Evolutionary conservation across 2,329 filamentous ascomycete species (phyloP).

Genomic region (Aspergillus sp.): DNA sequence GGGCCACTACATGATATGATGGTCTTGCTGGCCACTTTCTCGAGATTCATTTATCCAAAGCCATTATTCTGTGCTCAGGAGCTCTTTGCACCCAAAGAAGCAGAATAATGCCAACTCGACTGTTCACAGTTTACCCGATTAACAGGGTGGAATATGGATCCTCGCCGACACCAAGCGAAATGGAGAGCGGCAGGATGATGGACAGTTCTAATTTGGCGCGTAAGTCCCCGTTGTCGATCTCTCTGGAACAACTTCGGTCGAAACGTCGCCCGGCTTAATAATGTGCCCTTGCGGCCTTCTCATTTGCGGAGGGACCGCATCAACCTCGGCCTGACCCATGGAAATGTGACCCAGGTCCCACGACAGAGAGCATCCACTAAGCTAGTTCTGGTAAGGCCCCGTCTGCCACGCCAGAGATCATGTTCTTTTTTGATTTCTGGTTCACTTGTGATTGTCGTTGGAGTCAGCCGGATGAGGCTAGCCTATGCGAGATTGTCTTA

Average conservation of each 20-base stretch:
- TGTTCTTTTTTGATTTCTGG: conserved; percentile 4
- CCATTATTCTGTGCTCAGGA: not conserved
- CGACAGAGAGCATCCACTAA: conserved; percentile 19
- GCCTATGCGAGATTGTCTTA: conserved; percentile 8
- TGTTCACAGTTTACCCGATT: conserved; percentile 8
- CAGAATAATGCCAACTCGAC: no score
- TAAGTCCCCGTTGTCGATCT: conserved; percentile 27
- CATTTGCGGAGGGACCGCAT: not conserved
- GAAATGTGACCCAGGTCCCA: not conserved
- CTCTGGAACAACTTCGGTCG: conserved; percentile 13
- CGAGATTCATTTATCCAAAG: not conserved
- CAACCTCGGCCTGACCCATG: conserved; percentile 8
- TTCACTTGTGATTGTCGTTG: not conserved
- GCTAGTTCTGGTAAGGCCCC: conserved; percentile 15
- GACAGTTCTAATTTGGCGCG: conserved; percentile 15
- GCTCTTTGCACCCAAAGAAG: not conserved
- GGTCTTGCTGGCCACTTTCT: not conserved
- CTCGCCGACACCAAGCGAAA: not conserved
- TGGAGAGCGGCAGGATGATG: conserved; percentile 16
- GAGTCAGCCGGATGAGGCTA: conserved; percentile 1
- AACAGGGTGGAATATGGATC: not conserved
- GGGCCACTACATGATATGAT: not conserved
- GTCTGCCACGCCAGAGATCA: conserved; percentile 26
- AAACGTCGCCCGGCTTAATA: conserved; percentile 1
- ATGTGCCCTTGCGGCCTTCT: not conserved